Base-by-base conservation (phyloP, 345 rosid genomes). In the Psidium friedrichsthalianum region DNA sequence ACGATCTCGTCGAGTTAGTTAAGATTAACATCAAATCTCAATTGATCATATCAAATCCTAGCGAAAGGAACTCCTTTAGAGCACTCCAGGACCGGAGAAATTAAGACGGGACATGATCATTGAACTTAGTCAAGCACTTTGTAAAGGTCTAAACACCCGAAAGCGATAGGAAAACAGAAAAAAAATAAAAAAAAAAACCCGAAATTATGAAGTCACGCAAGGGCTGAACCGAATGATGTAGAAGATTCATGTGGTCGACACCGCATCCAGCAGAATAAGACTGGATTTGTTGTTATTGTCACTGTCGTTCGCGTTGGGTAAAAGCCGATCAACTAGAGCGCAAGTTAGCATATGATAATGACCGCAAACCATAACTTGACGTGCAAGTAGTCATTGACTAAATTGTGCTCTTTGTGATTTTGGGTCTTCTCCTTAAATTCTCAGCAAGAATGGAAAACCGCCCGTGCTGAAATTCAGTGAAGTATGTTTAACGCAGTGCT, bases 201-300 rank as follows among this genome's bases (percentile, higher is more conserved):
- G 5, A 40, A 40, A 40, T 5, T 5, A 40, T 3, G 52, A 3
- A 51, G 52, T 11, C 14, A 3, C 52, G 11, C 83, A 97, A 89
- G 89, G 93, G 94, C 91, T 98, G 8, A 61, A 5, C 11, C 2
- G 5, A 29, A 29, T 15, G 11, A 15, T 32, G 16, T 61, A 61
- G 29, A 15, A 3, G 42, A n/a, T n/a, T 5, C 5, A 5, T 5
- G 5, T 5, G 42, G 3, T 5, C 42, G 5, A 5, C n/a, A n/a
- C n/a, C n/a, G n/a, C 10, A 61, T 40, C 16, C 29, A 29, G 20
- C 16, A 9, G 18, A 20, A 29, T 29, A 29, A 61, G 20, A 20
- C 11, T 15, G 29, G 40, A 61, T 61, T 61, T 29, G 40, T 61
- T 29, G 42, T 15, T 61, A 61, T 61, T 61, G 5, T 61, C 74